Percentiles rank a stretch among this genome's conserved stretches.
Evolutionary conservation across 1,284 basidiomycete species (phyloP).

Genomic region (Ganoderma boninense): DNA sequence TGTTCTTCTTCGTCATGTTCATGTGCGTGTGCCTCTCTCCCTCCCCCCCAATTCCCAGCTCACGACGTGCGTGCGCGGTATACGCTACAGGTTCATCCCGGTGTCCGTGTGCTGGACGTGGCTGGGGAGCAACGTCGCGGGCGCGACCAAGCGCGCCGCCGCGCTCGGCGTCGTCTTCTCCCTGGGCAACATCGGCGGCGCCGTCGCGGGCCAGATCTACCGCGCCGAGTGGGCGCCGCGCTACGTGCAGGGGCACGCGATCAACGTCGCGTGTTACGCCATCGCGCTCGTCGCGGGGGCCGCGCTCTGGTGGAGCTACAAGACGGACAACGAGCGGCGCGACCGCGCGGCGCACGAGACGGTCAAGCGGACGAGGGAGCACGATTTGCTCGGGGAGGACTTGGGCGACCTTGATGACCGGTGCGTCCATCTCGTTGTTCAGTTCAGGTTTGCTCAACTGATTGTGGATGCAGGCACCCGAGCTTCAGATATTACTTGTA

Average conservation of each 20-base stretch:
- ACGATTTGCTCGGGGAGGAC: constrained; percentile 40
- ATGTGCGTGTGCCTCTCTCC: constrained; percentile 33
- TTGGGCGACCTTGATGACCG: constrained; percentile 42
- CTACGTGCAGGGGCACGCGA: constrained; percentile 43
- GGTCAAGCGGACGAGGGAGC: constrained; percentile 20
- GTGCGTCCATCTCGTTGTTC: constrained; percentile 23
- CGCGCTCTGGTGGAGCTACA: constrained; percentile 40
- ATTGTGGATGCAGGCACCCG: constrained; percentile 33
- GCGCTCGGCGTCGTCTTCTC: constrained; percentile 42
- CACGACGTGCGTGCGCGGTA: not conserved
- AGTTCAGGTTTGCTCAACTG: not conserved
- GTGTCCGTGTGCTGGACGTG: constrained; percentile 43
- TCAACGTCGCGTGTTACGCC: constrained; percentile 42
- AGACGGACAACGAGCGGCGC: constrained; percentile 36
- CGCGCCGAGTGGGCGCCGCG: constrained; percentile 44
- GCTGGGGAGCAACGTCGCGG: constrained; percentile 41
- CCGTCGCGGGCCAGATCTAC: constrained; percentile 42
- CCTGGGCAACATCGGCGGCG: constrained; percentile 42
- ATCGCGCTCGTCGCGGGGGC: constrained; percentile 38
- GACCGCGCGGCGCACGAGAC: constrained; percentile 32
- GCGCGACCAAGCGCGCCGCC: constrained; percentile 42
- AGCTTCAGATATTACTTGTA: constrained; percentile 40
- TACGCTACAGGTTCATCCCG: constrained; percentile 39
- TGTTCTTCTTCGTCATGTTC: constrained; percentile 47
- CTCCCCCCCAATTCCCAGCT: not conserved